Base-by-base conservation (phyloP, 1,284 basidiomycete species). In the Laetiporus sulphureus region DNA sequence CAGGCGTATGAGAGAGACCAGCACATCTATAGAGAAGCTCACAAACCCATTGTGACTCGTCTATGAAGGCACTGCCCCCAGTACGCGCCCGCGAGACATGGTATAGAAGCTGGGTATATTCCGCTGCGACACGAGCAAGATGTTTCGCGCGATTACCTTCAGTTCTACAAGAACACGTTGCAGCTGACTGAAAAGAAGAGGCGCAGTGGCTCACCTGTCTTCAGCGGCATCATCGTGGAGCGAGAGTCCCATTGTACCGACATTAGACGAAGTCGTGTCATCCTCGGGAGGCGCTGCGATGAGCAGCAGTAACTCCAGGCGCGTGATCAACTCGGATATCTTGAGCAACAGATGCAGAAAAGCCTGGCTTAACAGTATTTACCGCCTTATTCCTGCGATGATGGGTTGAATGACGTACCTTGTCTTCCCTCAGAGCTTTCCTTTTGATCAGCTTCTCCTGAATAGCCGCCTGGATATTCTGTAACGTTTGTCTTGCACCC, bases 31-130 rank as follows among this genome's bases (percentile, higher is more conserved):
- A 44, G 39, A 53, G 52, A 15, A 52, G 57, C 58, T 56, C 54
- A 79, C 88, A 68, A 62, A 94, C 92, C 75, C 85, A 87, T 70
- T 90, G 80, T 12, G 92, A 75, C 49, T 86, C 83, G 44, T 85
- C 75, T 2, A 94, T 78, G 53, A 91, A 91, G 7, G 71, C 72
- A 58, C 89, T 90, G 2, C 75, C 73, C 52, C 91, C 83, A 10
- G 68, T 67, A 8, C 77, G 71, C 13, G 92, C 90, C 60, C 96
- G 94, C 13, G 79, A 75, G 29, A 81, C 75, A 52, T 96, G 86
- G 60, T 97, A 98, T 25, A 91, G 70, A n/a, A 97, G 72, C 58
- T 97, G 92, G 2, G 79, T 90, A 59, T 94, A 96, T 62, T 96
- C 94, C 10, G 82, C 72, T 10, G 92, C 91, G 12, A 93, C 86